Evolutionary conservation across 2,329 filamentous ascomycete genomes (phyloP), one percentile per base, ranked within the genome.

Genomic region (Penicillium sp.): DNA sequence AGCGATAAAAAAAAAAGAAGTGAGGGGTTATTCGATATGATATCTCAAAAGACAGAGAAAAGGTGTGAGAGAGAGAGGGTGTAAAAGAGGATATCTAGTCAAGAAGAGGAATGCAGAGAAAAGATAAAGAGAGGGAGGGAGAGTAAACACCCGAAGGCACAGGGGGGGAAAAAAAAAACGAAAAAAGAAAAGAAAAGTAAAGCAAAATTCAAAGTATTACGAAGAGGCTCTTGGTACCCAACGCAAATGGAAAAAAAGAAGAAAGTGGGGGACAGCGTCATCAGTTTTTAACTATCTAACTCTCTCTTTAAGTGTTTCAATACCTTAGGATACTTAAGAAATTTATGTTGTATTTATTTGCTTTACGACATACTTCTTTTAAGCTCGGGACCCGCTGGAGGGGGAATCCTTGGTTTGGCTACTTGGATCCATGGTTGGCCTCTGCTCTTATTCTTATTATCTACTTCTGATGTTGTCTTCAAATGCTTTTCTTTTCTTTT

Each of bases 141-240:
- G 35, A 42, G 36, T 42, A 18, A 49, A 42, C 36, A 48, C 27
- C 46, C 46, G 47, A 43, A 32, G 47, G 46, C n/a, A 41, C 34
- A 51, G 42, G 49, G 27, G 32, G 16, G 46, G 19, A 23, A 40
- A 55, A 47, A 49, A 44, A 36, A 39, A 36, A 27, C 19, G 38
- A 35, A 34, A 27, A 43, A 16, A 39, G 41, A 8, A 38, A 39
- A 26, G 53, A 35, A 43, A 9, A 18, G n/a, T 42, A 39, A 57
- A 51, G 61, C 58, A 54, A 35, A 43, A 9, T 23, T n/a, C 45
- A 39, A 57, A 51, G 61, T 59, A 56, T 53, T 54, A 62, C 54
- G 60, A 62, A 52, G 57, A 55, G 56, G 56, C 60, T 62, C 58
- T 53, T 45, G 61, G 59, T 62, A 61, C 60, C 61, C 60, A 61